A percentile compares a stretch with the other conserved stretches of the same genome.
These are phyloP conservation scores for Rhizopus sp. DNA, from an alignment of 371 early-diverging fungal species.

Conservation along the genomic window DNA sequence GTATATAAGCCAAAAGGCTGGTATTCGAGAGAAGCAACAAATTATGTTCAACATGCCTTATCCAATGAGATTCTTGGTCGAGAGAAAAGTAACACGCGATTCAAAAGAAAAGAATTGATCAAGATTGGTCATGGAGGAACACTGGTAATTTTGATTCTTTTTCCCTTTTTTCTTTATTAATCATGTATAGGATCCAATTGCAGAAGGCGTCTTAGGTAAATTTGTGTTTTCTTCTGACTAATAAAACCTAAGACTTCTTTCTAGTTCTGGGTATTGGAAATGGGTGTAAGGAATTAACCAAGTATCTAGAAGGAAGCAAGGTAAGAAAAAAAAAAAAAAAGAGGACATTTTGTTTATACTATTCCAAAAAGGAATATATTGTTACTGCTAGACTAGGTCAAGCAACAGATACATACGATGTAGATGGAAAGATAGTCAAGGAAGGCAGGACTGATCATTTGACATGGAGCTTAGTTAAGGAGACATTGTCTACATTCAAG, in stretches of 20 bases:
- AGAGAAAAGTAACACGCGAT: not conserved
- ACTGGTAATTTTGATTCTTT: constrained; percentile 24
- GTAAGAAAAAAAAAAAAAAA: constrained; percentile 11
- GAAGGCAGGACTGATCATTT: constrained; percentile 31
- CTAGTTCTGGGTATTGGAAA: constrained; percentile 49
- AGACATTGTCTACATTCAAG: constrained; percentile 33
- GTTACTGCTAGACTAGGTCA: constrained; percentile 48
- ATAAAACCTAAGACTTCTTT: too few relatives aligned
- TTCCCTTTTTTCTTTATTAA: not conserved
- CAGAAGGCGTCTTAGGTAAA: constrained; percentile 51
- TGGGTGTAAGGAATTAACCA: constrained; percentile 47
- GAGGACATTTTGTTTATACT: too few relatives aligned
- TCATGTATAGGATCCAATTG: constrained; percentile 48
- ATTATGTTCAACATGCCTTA: constrained; percentile 30
- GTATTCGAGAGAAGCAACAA: constrained; percentile 44
- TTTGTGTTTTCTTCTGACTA: too few relatives aligned
- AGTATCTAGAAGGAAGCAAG: constrained; percentile 38
- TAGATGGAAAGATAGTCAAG: constrained; percentile 35
- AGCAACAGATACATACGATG: constrained; percentile 54
- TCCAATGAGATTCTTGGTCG: constrained; percentile 19
- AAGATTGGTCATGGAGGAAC: constrained; percentile 62
- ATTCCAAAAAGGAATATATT: constrained; percentile 35
- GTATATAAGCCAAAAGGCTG: constrained; percentile 49
- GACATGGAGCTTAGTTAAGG: constrained; percentile 20
- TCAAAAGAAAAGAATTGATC: constrained; percentile 23